Evolutionary conservation across 1,284 basidiomycete species (phyloP), one percentile per base, ranked within the genome.

Genomic region (Trametes versicolor): DNA sequence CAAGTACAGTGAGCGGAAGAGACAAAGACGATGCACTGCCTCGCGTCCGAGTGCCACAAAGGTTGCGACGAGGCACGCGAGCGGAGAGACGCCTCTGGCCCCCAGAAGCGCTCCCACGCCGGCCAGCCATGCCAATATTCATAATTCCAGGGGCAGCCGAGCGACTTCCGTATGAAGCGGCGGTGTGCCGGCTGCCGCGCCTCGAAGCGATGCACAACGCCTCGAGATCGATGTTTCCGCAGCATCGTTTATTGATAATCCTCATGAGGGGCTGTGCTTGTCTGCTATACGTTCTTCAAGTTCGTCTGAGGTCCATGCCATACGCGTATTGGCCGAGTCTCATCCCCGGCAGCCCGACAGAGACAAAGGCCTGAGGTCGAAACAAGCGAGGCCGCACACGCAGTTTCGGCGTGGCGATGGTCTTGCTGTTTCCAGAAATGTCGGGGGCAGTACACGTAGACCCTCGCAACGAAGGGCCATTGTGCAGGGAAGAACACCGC

Each of bases 51-150:
- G 29, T 51, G 17, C 50, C 50, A 53, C 52, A 52, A 52, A 19
- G 51, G 19, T 37, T 19, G 49, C 49, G 32, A 23, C 51, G n/a
- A 51, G 29, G 52, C 52, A 53, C 52, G 52, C 52, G 52, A 53
- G 36, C 52, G 9, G 12, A 37, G 29, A 32, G 48, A 32, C 48
- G 23, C 9, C 27, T 50, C 49, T 36, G 17, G 49, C 29, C 51
- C 9, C 37, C 36, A 5, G 9, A 25, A 29, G 49, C 29, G 15
- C 32, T 53, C 52, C n/a, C 52, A 53, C 52, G 52, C 34, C 52
- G 52, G 10, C 36, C 7, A 43, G 37, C 37, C 37, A 39, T 13
- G 29, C 5, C 37, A 39, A 17, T 39, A 39, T 13, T 13, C 10
- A 13, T 12, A 13, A 39, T 39, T 39, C 37, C 37, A 39, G 37